Conservation (phyloP, 345 rosid genomes). For the Theobroma cacao region DNA sequence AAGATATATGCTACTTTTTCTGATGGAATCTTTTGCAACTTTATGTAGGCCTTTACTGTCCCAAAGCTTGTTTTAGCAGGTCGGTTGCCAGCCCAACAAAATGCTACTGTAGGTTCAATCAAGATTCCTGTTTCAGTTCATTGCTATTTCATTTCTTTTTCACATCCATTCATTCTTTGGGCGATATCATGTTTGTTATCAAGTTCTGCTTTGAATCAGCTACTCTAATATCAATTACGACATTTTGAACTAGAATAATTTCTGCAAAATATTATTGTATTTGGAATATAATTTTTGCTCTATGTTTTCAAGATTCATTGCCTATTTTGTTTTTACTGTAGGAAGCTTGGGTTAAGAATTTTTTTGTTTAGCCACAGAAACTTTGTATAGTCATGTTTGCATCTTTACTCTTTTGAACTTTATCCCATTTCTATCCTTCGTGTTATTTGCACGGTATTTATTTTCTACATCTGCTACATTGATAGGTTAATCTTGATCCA, state of each 20-base stretch:
- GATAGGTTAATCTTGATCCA: conserved; percentile 91
- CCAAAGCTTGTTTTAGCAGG: conserved; percentile 99
- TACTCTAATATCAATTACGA: background rate
- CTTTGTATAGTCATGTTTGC: background rate
- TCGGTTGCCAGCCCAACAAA: conserved; percentile 96
- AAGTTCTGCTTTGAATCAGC: background rate
- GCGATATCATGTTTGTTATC: background rate
- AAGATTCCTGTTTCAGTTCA: background rate
- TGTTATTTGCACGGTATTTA: conserved; percentile 2
- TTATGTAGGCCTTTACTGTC: conserved; percentile 80
- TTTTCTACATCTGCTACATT: conserved; percentile 22
- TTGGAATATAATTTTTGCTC: background rate
- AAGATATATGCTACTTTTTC: conserved; percentile 9
- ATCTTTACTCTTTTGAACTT: background rate
- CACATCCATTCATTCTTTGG: conserved; percentile 9
- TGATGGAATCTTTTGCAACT: conserved; percentile 22
- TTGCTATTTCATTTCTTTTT: conserved; percentile 19
- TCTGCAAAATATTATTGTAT: background rate
- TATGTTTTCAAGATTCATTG: background rate
- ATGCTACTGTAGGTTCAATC: conserved; percentile 84
- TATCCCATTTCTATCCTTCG: background rate
- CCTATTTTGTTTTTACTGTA: background rate
- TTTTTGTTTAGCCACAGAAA: background rate
- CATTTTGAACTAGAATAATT: background rate
- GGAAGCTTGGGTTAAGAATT: background rate